phyloP scores from a whole-genome alignment of 1,284 basidiomycete species.

The Irpex lacteus region DNA sequence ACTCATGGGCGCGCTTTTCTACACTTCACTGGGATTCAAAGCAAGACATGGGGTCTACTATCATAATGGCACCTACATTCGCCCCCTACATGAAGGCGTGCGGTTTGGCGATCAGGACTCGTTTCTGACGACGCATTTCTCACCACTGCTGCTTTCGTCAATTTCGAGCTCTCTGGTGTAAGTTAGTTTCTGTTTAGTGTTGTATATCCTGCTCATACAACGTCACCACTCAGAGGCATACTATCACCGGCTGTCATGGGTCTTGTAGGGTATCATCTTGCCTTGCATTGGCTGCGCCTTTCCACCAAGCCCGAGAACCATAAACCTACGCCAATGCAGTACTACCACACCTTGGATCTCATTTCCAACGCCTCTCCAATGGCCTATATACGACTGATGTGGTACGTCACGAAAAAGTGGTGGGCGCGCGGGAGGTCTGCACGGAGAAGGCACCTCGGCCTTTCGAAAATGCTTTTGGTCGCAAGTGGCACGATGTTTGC shows the following conservation, averaged over 20 bases:
- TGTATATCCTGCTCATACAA: background rate
- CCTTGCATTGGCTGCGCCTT: background rate
- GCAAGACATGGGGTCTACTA: background rate
- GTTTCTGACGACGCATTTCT: slow-evolving; percentile 1
- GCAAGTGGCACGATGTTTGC: background rate
- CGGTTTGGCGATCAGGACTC: background rate
- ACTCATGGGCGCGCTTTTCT: background rate
- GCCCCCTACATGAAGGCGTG: background rate
- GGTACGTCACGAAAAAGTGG: background rate
- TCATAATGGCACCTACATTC: background rate
- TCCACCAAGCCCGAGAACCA: background rate
- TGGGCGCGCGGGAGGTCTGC: background rate
- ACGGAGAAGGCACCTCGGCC: background rate
- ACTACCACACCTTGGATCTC: background rate
- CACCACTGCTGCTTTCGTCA: background rate
- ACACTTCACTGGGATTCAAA: background rate
- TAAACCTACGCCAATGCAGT: background rate
- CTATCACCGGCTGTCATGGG: background rate
- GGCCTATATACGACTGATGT: background rate
- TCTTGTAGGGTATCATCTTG: background rate
- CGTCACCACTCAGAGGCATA: background rate
- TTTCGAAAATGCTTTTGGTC: background rate
- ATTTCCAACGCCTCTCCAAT: background rate
- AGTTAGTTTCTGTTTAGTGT: background rate
- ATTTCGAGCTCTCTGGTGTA: background rate